Percentiles rank a stretch among this genome's conserved stretches.
phyloP scores from a whole-genome alignment of 345 rosid genomes.

The Lenwebbia sp. region DNA sequence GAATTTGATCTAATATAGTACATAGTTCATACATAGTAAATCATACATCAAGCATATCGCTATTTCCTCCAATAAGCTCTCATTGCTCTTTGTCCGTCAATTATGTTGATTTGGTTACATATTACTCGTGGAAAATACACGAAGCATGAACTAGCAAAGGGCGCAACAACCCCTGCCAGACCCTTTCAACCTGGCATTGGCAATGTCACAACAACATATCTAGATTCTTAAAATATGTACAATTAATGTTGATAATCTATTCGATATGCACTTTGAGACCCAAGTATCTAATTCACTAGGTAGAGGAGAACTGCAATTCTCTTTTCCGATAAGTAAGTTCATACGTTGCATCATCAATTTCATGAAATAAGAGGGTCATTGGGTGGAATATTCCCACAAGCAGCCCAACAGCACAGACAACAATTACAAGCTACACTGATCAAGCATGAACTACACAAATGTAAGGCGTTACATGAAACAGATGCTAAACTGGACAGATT shows the following conservation, averaged over 20 bases:
- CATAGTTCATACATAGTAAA: background rate
- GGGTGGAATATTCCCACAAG: too few species aligned
- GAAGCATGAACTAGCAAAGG: background rate
- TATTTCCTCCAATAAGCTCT: background rate
- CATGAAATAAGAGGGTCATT: too few species aligned
- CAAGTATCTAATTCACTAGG: background rate
- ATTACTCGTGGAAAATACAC: background rate
- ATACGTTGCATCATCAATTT: background rate
- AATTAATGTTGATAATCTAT: too few species aligned
- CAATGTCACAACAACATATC: background rate
- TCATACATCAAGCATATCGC: background rate
- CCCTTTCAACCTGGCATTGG: background rate
- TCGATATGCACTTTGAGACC: background rate
- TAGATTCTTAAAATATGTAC: background rate
- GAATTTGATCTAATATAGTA: too few species aligned
- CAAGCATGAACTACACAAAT: too few species aligned
- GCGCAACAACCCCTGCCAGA: background rate
- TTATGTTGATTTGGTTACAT: background rate
- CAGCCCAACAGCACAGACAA: too few species aligned
- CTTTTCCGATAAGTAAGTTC: background rate
- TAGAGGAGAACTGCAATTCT: background rate
- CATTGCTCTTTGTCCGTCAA: too few species aligned
- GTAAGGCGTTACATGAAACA: too few species aligned
- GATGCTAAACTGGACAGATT: background rate
- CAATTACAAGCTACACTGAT: too few species aligned